These are phyloP conservation scores for Barnettozyma vustinii DNA, from an alignment of 805 yeast genomes.

Conservation along the genomic window DNA sequence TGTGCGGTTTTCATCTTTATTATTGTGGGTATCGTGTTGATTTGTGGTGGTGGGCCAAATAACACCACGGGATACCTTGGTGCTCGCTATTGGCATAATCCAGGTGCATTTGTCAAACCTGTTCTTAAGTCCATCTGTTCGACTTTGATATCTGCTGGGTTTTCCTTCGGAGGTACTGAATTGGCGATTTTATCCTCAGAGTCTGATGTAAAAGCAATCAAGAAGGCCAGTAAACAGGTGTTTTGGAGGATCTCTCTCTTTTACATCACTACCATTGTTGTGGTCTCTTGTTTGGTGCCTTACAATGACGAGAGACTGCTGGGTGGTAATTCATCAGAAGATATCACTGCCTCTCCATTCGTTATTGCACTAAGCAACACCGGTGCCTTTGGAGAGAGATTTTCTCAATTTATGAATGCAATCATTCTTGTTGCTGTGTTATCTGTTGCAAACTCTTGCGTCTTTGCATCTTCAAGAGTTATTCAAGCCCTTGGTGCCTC, in stretches of 20 bases:
- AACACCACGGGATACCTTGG: constrained; percentile 36
- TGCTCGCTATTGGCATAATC: constrained; percentile 41
- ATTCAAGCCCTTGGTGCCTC: constrained; percentile 58
- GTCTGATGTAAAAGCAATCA: constrained; percentile 65
- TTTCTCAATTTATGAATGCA: constrained; percentile 61
- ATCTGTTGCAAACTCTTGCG: constrained; percentile 68
- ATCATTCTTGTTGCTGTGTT: constrained; percentile 64
- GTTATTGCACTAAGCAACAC: constrained; percentile 65
- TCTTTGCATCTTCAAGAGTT: constrained; percentile 65
- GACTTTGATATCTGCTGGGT: constrained; percentile 74
- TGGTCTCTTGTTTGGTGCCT: constrained; percentile 68
- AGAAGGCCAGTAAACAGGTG: constrained; percentile 58
- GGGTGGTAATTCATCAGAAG: constrained; percentile 43
- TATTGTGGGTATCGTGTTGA: constrained; percentile 42
- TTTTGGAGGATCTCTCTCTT: constrained; percentile 77
- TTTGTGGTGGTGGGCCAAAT: constrained; percentile 42
- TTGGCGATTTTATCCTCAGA: constrained; percentile 73
- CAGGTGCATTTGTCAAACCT: constrained; percentile 50
- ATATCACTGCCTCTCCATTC: constrained; percentile 73
- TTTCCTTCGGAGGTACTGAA: constrained; percentile 73
- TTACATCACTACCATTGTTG: constrained; percentile 53
- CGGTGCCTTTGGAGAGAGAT: constrained; percentile 53
- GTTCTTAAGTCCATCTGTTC: constrained; percentile 65
- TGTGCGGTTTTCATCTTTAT: constrained; percentile 43
- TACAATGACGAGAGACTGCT: constrained; percentile 45